Conservation (phyloP, 164 flowering plant genomes). For the Malania oleifera region DNA sequence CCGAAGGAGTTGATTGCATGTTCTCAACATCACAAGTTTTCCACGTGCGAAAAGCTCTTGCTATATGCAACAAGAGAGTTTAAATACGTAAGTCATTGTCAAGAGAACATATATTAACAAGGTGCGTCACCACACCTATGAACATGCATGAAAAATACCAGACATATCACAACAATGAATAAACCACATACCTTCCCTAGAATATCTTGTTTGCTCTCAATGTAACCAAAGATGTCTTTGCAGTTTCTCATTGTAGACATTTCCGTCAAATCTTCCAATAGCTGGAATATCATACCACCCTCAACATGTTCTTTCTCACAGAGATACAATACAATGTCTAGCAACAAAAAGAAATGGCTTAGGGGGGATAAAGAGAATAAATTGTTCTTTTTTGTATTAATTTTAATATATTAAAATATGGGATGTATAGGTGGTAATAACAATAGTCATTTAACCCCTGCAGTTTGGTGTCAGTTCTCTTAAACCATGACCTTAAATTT, state of each 20-base stretch:
- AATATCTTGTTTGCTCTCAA: slow-evolving; percentile 95
- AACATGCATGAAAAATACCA: not conserved
- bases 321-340: slow-evolving; percentile 90
- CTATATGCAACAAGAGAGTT: slow-evolving; percentile 31
- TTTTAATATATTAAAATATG: no score
- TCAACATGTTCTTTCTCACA: slow-evolving; percentile 96
- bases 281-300: slow-evolving; percentile 98
- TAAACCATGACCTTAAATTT: no score
- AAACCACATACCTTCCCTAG: slow-evolving; percentile 72
- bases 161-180: not conserved
- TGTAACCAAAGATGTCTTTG: slow-evolving; percentile 90
- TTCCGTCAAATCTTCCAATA: slow-evolving; percentile 97
- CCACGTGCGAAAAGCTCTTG: slow-evolving; percentile 96
- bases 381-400: not conserved
- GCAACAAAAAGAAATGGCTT: slow-evolving; percentile 8
- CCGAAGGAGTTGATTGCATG: slow-evolving; percentile 98
- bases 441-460: no score
- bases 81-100: not conserved
- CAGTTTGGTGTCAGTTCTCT: no score
- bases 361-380: not conserved
- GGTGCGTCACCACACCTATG: slow-evolving; percentile 1
- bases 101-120: not conserved
- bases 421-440: no score
- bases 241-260: slow-evolving; percentile 98
- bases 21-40: slow-evolving; percentile 98